A percentile compares a stretch with the other conserved stretches of the same genome.
phyloP scores from a whole-genome alignment of 495 filamentous ascomycete genomes.

The Penicillium maclennaniae region DNA sequence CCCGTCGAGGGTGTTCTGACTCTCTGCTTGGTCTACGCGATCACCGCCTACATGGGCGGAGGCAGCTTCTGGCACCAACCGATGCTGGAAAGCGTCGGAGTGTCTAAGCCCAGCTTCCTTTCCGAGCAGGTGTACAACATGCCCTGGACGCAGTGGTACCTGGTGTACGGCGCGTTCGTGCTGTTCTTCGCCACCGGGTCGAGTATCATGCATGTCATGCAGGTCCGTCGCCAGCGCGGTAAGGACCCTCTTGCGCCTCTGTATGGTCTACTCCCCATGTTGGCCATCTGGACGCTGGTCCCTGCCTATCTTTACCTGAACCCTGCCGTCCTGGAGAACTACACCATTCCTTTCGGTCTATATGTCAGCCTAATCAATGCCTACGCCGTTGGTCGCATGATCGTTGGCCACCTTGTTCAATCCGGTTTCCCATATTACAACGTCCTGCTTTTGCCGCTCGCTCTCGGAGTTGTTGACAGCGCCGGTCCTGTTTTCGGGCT shows the following conservation, averaged over 20 bases:
- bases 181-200: conserved; percentile 72
- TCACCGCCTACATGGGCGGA: conserved; percentile 80
- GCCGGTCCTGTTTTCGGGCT: conserved; percentile 66
- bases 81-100: conserved; percentile 67
- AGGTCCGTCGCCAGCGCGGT: conserved; percentile 66
- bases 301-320: conserved; percentile 77
- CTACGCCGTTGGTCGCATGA: conserved; percentile 91
- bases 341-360: conserved; percentile 82
- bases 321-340: conserved; percentile 71
- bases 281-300: conserved; percentile 67
- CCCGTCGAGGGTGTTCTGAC: conserved; percentile 93
- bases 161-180: conserved; percentile 82
- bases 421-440: conserved; percentile 84
- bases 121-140: conserved; percentile 68
- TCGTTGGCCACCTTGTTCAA: conserved; percentile 85
- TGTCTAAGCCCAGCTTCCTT: conserved; percentile 60
- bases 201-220: conserved; percentile 78
- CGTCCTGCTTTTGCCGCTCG: conserved; percentile 64
- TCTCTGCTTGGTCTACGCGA: conserved; percentile 73
- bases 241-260: conserved; percentile 69
- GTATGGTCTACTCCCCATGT: conserved; percentile 76
- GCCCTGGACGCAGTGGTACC: conserved; percentile 86
- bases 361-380: conserved; percentile 87
- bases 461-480: conserved; percentile 71
- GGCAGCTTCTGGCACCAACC: conserved; percentile 90